Conservation (phyloP, 2,329 filamentous ascomycete genomes). For the Chaetomium olivaceum region DNA sequence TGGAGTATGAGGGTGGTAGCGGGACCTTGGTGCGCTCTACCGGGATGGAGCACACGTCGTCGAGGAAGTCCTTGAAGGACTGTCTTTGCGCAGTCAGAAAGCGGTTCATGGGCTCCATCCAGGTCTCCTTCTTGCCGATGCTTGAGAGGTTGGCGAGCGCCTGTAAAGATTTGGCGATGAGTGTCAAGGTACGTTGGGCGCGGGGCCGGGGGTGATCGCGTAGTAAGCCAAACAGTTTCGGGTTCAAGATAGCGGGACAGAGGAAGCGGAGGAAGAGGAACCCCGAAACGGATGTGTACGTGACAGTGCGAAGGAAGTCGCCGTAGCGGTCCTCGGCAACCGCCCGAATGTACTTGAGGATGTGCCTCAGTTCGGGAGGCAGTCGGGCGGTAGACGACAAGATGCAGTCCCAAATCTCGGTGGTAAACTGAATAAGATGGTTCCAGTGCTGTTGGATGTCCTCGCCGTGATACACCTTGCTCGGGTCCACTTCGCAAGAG, state of each 20-base stretch:
- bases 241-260: conserved; percentile 92
- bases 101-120: conserved; percentile 98
- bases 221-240: conserved; percentile 86
- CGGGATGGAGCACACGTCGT: conserved; percentile 80
- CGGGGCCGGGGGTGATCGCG: conserved; percentile 78
- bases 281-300: conserved; percentile 91
- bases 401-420: conserved; percentile 83
- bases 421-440: conserved; percentile 72
- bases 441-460: conserved; percentile 84
- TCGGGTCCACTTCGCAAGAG: conserved; percentile 94
- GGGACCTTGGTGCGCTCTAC: conserved; percentile 64
- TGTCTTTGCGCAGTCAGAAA: conserved; percentile 76
- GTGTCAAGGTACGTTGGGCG: conserved; percentile 82
- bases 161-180: conserved; percentile 90
- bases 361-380: conserved; percentile 77
- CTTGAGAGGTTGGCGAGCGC: conserved; percentile 86
- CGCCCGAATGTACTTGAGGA: conserved; percentile 87
- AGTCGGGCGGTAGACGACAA: conserved; percentile 71
- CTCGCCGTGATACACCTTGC: conserved; percentile 64
- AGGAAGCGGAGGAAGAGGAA: conserved; percentile 95
- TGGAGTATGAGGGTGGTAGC: conserved; percentile 84
- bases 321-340: conserved; percentile 95
- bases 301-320: conserved; percentile 83
- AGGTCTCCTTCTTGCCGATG: conserved; percentile 93
- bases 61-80: conserved; percentile 83